Evolutionary conservation across 768 basidiomycete genomes (phyloP), one percentile per base, ranked within the genome.

Genomic region (Gymnopilus junonius): DNA sequence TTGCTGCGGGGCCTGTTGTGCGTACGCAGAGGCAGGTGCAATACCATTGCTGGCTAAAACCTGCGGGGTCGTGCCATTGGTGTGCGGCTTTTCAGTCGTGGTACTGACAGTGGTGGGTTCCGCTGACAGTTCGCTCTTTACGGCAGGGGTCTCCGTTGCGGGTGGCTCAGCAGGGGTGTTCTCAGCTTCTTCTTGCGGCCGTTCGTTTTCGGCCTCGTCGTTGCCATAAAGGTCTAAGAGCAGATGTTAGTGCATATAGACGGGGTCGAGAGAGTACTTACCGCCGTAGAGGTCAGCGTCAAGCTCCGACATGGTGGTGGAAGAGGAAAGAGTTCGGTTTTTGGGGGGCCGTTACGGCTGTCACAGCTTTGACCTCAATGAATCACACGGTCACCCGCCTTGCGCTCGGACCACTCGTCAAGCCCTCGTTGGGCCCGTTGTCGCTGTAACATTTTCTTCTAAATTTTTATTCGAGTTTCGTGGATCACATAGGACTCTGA

Each of bases 261-360:
- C 21, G 12, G 43, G 6, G 48, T 50, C 8, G 12, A 29, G 7
- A 11, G 25, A 17, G 12, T n/a, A 71, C 87, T 60, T 73, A 92
- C 94, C 94, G 71, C 93, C 92, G 71, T 95, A 95, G 57, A 95
- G 84, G 75, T 95, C 94, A 77, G 91, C 91, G 75, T 94, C 92
- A 75, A 92, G 89, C 79, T 92, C 91, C 65, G 89, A 87, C 91
- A 91, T 91, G 73, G 74, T 76, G 63, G 74, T 75, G 73, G 79
- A 75, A 66, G 58, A 65, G 73, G 69, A 66, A 67, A 74, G 69
- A 74, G 72, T 51, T 35, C 34, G 45, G 50, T 64, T 59, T 59
- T 37, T 23, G 37, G 57, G 43, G 58, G 58, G 8, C 7, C 32
- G 53, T 62, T 48, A 51, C 43, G 39, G 42, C 51, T 35, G 66